Evolutionary conservation across 2,329 filamentous ascomycete genomes (phyloP), one percentile per base, ranked within the genome.

Genomic region (Chrysoporthe cubensis): DNA sequence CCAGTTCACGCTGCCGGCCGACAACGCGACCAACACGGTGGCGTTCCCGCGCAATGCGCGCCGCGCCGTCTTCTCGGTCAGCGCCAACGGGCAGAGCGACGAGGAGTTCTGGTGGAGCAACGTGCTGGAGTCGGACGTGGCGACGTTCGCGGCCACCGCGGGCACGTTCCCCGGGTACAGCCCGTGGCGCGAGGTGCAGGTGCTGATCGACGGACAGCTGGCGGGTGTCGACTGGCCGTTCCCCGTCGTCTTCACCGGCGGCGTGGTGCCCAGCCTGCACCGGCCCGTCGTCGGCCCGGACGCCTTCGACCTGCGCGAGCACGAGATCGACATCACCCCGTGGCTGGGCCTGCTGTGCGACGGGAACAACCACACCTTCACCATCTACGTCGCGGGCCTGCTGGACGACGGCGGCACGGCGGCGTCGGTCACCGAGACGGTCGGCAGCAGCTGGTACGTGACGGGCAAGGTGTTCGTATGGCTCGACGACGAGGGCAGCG

Each of bases 31-130:
- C 0, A 86, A 85, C 70, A 82, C 81, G 0, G 77, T 93, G 54
- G n/a, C 71, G n/a, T 82, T 96, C 56, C 92, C 92, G 2, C 82
- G 79, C 62, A 90, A 92, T 73, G 83, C 84, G 26, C 85, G 87
- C 64, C 88, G 89, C 67, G 93, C 92, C 21, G 86, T 94, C 9
- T 87, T 95, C 66, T 88, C 91, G 0, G 84, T 96, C n/a, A 88
- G 90, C 9, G 91, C 92, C 18, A 93, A 89, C 71, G 93, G 91
- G 0, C 93, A 96, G 76, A 84, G 85, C 0, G 80, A 83, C 18
- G 93, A 96, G 79, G 93, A 96, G 76, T 95, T 95, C 74, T 96
- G 93, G 92, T 96, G 91, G 88, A 87, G 85, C 67, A 95, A 95
- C 74, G 88, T 93, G 1, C 85, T 91, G 2, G 84, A 89, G 56